Evolutionary conservation across 192 early-diverging fungal genomes (phyloP).

Genomic region (Coemansia sp.): DNA sequence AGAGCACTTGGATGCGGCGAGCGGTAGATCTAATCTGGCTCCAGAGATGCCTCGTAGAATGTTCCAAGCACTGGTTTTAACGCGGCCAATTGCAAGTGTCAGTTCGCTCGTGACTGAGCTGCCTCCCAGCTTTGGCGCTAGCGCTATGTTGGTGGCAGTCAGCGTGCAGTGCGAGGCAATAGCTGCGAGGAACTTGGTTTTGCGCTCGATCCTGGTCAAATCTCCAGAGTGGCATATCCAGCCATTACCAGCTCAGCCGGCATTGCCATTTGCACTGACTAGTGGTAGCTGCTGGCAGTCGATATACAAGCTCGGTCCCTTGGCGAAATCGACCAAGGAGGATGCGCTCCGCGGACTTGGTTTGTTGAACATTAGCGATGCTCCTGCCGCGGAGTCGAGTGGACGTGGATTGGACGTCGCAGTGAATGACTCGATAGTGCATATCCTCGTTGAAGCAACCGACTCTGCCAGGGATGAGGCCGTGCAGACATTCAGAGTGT

Average conservation of each 20-base stretch:
- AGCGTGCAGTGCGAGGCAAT: slow-evolving; percentile 18
- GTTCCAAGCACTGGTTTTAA: slow-evolving; percentile 42
- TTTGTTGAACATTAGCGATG: slow-evolving; percentile 20
- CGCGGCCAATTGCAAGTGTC: slow-evolving; percentile 27
- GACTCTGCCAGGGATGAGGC: neutral
- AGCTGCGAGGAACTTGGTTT: neutral
- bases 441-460: neutral
- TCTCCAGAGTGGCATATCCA: slow-evolving; percentile 40
- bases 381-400: neutral
- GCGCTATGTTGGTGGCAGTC: slow-evolving; percentile 33
- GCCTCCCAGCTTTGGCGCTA: slow-evolving; percentile 37
- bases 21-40: neutral
- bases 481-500: slow-evolving; percentile 9
- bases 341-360: slow-evolving; percentile 13
- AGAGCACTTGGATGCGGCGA: neutral
- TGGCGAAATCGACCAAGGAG: neutral
- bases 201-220: slow-evolving; percentile 15
- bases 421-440: neutral
- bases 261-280: slow-evolving; percentile 17
- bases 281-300: slow-evolving; percentile 21
- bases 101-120: slow-evolving; percentile 23
- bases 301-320: slow-evolving; percentile 23
- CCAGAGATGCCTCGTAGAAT: slow-evolving; percentile 18
- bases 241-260: slow-evolving; percentile 13
- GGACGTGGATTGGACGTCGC: neutral